Evolutionary conservation across 1,139 yeast species (phyloP), one percentile per base, ranked within the genome.

Genomic region (Meyerozyma elateridarum): DNA sequence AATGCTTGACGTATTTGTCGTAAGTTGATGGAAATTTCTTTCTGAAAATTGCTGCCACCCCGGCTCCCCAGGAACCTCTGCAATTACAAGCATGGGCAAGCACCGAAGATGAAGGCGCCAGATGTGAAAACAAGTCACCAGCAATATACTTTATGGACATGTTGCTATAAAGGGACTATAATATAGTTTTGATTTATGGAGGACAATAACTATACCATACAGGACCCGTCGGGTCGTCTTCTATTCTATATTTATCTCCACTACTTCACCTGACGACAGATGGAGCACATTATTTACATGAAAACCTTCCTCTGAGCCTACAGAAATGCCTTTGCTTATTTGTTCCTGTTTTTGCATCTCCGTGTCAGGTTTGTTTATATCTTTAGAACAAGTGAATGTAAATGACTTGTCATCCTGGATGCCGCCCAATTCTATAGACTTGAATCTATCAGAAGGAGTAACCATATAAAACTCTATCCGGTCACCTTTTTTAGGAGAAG

Each of bases 1-100:
- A 82, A 46, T 75, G 71, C 1, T 59, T 46, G 11, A 54, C 55
- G 50, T 83, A 80, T 7, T 44, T 36, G 27, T 48, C 42, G 43
- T 70, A 78, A 1, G 85, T 49, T 35, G 59, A 47, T 2, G 85
- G 85, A 48, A 63, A 81, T 33, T 61, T 51, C 18, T 45, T 41
- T 21, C 63, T 62, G 49, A 83, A 76, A 6, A 54, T 62, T 2
- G 62, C 62, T 0, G 89, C 91, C 2, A 85, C 74, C 0, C 95
- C 95, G 0, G 85, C 91, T 4, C 94, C 93, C 95, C 95, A 85
- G 0, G 69, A 51, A 0, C 95, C 95, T 20, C 68, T 63, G 33
- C 88, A 79, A 48, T 85, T 85, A 49, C 95, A 85, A 0, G 95
- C 79, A 51, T 85, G 95, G 1, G 80, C 82, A 8, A 76, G 55